Conservation (phyloP, 1,284 basidiomycete genomes). For the Meira miltonrushii region DNA sequence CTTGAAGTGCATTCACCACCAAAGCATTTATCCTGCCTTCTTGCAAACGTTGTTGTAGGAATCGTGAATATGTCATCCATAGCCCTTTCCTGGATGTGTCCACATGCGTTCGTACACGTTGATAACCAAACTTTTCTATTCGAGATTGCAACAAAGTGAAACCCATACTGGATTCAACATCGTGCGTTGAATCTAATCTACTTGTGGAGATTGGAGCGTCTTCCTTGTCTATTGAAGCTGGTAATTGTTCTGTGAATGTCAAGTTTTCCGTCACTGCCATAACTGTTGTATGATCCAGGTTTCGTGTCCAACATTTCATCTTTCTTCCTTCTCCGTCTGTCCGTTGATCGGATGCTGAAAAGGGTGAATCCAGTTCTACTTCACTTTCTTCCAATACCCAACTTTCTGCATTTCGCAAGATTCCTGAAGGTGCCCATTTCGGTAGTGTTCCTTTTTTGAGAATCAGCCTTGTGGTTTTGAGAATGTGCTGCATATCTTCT, state of each 20-base stretch:
- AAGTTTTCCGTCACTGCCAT: constrained; percentile 47
- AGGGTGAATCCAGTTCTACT: constrained; percentile 38
- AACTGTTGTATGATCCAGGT: constrained; percentile 47
- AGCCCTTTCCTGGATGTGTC: constrained; percentile 26
- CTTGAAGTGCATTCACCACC: constrained; percentile 21
- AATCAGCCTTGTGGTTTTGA: constrained; percentile 84
- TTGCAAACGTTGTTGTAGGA: constrained; percentile 2
- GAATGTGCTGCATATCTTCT: constrained; percentile 59
- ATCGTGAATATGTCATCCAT: neutral
- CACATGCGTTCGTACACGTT: constrained; percentile 45
- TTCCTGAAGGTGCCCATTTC: constrained; percentile 79
- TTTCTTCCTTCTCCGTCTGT: constrained; percentile 19
- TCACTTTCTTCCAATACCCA: constrained; percentile 52
- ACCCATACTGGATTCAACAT: constrained; percentile 41
- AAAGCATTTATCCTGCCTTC: constrained; percentile 24
- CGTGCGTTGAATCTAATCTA: constrained; percentile 1
- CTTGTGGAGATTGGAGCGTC: neutral
- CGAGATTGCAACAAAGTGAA: constrained; percentile 36
- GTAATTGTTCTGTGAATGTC: constrained; percentile 19
- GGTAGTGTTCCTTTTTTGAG: constrained; percentile 85
- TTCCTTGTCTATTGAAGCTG: neutral
- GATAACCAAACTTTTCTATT: constrained; percentile 51
- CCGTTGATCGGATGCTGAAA: neutral
- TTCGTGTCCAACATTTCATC: constrained; percentile 49
- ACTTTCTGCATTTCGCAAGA: constrained; percentile 56